phyloP scores from a whole-genome alignment of 345 rosid genomes.

The Salix purpurea region DNA sequence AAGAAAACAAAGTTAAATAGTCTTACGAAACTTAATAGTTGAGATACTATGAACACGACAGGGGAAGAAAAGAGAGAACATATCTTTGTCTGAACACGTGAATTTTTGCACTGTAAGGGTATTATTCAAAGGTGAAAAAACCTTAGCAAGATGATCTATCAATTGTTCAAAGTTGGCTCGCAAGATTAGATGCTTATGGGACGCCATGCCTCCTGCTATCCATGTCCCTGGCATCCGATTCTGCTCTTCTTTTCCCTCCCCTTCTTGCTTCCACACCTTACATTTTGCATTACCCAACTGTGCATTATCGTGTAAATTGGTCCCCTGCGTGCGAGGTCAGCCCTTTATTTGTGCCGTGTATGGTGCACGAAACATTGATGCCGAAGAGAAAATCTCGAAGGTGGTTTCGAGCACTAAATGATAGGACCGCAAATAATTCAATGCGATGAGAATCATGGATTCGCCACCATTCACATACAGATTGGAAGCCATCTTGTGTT shows the following conservation, averaged over 20 bases:
- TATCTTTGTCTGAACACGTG: neutral
- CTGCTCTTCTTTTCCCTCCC: neutral
- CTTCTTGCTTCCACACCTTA: neutral
- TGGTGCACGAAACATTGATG: neutral
- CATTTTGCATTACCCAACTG: slow-evolving; percentile 23
- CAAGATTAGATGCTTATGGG: slow-evolving; percentile 3
- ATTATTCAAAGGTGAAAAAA: slow-evolving; percentile 18
- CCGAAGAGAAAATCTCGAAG: neutral
- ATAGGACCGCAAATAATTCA: neutral
- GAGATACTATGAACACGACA: too few relatives aligned
- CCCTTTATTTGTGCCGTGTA: neutral
- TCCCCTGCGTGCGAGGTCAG: slow-evolving; percentile 3
- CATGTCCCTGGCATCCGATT: slow-evolving; percentile 26
- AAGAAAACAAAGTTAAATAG: neutral
- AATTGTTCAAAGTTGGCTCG: neutral
- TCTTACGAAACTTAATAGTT: too few relatives aligned
- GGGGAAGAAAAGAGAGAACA: neutral
- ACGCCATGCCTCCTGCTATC: neutral
- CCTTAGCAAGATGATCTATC: neutral
- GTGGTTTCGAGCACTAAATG: neutral
- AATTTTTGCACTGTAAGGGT: slow-evolving; percentile 3
- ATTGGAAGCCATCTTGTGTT: neutral
- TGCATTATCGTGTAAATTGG: slow-evolving; percentile 12
- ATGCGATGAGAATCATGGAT: neutral
- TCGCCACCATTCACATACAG: neutral